Evolutionary conservation across 768 basidiomycete genomes (phyloP).

Genomic region (Russula virescens): DNA sequence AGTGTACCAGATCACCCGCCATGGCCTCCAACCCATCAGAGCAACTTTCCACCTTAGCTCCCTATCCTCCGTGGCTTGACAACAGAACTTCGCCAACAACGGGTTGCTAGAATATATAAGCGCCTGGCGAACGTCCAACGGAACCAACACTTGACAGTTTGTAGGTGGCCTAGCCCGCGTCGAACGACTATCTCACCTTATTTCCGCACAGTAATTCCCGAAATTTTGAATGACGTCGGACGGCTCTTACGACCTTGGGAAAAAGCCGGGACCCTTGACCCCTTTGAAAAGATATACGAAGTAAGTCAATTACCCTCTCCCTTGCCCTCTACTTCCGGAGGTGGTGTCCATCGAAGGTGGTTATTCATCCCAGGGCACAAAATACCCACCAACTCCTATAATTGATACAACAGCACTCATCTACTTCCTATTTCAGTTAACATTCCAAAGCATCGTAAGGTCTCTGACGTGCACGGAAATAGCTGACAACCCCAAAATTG

Average conservation of each 20-base stretch:
- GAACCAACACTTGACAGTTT: constrained; percentile 50
- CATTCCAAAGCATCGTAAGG: constrained; percentile 70
- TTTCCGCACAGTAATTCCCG: constrained; percentile 51
- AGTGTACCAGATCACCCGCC: constrained; percentile 26
- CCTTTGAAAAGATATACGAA: constrained; percentile 65
- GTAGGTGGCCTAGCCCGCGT: constrained; percentile 40
- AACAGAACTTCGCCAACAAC: constrained; percentile 56
- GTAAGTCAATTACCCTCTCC: constrained; percentile 34
- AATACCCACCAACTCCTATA: neutral
- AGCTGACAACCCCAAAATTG: constrained; percentile 56
- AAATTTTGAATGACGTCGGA: constrained; percentile 59
- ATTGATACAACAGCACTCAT: neutral
- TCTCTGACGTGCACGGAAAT: constrained; percentile 64
- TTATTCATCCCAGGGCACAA: constrained; percentile 2
- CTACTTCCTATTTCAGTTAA: constrained; percentile 33
- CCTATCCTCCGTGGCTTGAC: constrained; percentile 74
- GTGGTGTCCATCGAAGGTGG: constrained; percentile 3
- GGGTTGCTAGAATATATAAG: constrained; percentile 63
- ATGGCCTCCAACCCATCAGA: neutral
- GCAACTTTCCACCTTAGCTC: constrained; percentile 41
- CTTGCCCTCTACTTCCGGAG: constrained; percentile 3
- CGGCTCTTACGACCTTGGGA: constrained; percentile 62
- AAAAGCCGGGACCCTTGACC: constrained; percentile 56
- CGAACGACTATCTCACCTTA: constrained; percentile 13
- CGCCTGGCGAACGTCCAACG: constrained; percentile 60